A percentile compares a stretch with the other conserved stretches of the same genome.
Evolutionary conservation across 164 flowering plant genomes (phyloP).

Genomic region (Echeveria elegans): DNA sequence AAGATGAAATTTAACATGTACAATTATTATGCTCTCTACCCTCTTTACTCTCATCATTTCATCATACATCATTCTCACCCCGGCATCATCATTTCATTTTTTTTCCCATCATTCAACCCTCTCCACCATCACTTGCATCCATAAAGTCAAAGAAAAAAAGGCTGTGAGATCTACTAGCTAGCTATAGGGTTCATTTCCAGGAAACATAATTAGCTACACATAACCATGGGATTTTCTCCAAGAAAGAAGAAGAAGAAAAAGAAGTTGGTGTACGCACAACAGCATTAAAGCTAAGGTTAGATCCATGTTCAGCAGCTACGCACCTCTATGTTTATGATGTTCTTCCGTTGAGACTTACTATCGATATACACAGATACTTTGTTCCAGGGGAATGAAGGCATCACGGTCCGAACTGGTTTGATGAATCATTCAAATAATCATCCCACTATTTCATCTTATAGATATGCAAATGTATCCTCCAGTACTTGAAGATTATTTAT

Average conservation of each 20-base stretch:
- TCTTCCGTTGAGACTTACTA: too few relatives aligned
- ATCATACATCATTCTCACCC: not conserved
- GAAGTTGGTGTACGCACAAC: not conserved
- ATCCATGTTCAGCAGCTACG: not conserved
- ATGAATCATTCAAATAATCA: not conserved
- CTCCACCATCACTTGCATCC: not conserved
- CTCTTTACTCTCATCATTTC: not conserved
- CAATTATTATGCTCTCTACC: conserved; percentile 2
- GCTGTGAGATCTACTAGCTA: not conserved
- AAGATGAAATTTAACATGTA: conserved; percentile 1
- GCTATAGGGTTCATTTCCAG: not conserved
- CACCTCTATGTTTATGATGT: too few relatives aligned
- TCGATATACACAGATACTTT: not conserved
- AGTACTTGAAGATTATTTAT: not conserved
- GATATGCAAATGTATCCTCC: not conserved
- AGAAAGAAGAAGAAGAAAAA: not conserved
- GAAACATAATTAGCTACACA: not conserved
- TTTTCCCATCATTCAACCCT: not conserved
- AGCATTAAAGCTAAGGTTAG: not conserved
- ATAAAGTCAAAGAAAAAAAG: not conserved
- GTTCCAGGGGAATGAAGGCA: not conserved
- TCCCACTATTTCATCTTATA: not conserved
- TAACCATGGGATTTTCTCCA: not conserved
- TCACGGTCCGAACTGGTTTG: not conserved
- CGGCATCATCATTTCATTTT: not conserved